phyloP scores from a whole-genome alignment of 2,329 filamentous ascomycete genomes.

The Colletotrichum filicis region DNA sequence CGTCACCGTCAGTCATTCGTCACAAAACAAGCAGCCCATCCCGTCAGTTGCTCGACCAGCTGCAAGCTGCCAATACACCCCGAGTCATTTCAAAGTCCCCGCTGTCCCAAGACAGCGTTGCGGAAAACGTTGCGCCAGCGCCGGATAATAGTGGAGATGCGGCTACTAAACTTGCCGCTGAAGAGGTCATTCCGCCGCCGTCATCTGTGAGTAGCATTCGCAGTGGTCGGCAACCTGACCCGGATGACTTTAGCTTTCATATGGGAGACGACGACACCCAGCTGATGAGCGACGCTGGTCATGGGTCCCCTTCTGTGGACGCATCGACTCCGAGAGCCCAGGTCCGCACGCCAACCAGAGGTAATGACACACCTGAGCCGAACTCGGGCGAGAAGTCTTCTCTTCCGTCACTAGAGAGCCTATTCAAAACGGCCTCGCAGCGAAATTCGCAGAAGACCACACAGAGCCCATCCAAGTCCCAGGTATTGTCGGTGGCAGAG shows the following conservation, averaged over 20 bases:
- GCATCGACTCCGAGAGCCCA: constrained; percentile 13
- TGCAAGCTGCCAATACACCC: constrained; percentile 20
- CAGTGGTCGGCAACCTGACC: constrained; percentile 63
- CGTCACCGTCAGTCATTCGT: constrained; percentile 50
- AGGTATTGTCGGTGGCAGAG: constrained; percentile 40
- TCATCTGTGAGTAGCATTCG: constrained; percentile 54
- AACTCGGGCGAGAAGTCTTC: constrained; percentile 41
- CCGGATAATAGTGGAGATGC: neutral
- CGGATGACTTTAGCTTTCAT: constrained; percentile 47
- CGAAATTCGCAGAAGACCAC: constrained; percentile 42
- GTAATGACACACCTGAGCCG: constrained; percentile 13
- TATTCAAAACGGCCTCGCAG: constrained; percentile 55
- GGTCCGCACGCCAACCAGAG: constrained; percentile 4
- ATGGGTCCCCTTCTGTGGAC: constrained; percentile 9
- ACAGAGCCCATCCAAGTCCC: constrained; percentile 45
- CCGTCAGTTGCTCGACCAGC: constrained; percentile 42
- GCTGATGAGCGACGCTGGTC: constrained; percentile 14
- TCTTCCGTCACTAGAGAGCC: constrained; percentile 45
- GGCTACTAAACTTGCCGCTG: neutral
- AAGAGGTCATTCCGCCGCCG: constrained; percentile 44
- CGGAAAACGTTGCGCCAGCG: neutral
- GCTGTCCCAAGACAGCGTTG: constrained; percentile 18
- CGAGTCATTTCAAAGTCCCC: constrained; percentile 25
- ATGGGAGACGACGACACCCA: constrained; percentile 43
- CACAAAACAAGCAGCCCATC: constrained; percentile 43